Percentiles rank a stretch among this genome's conserved stretches.
These are phyloP conservation scores for Paecilomyces dactylethromorphus DNA, from an alignment of 2,329 filamentous ascomycete genomes.

Conservation along the genomic window DNA sequence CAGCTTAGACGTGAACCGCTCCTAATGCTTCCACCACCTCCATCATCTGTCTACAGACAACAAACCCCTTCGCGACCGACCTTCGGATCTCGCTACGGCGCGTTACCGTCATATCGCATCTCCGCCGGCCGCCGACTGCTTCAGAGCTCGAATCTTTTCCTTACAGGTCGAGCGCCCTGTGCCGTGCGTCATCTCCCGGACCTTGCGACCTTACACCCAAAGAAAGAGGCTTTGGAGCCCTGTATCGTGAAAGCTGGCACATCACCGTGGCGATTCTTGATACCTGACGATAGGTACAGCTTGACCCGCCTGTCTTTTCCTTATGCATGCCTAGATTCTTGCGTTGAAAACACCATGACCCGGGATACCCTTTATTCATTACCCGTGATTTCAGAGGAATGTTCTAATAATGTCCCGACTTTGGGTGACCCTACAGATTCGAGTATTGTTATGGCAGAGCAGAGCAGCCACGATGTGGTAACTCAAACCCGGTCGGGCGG, in stretches of 20 bases:
- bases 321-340: conserved; percentile 9
- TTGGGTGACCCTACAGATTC: conserved; percentile 33
- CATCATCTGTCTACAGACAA: conserved; percentile 23
- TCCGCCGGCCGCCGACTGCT: conserved; percentile 10
- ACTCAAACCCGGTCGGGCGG: conserved; percentile 63
- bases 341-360: conserved; percentile 3
- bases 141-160: conserved; percentile 14
- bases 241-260: conserved; percentile 15
- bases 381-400: conserved; percentile 13
- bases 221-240: conserved; percentile 5
- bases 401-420: conserved; percentile 29
- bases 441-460: conserved; percentile 66
- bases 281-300: conserved; percentile 38
- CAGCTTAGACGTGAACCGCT: conserved; percentile 33
- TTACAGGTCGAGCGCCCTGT: conserved; percentile 18
- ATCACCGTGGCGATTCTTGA: conserved; percentile 36
- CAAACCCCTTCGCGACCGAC: conserved; percentile 16
- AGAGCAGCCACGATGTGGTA: conserved; percentile 65
- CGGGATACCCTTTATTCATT: conserved; percentile 10
- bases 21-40: conserved; percentile 22
- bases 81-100: conserved; percentile 11
- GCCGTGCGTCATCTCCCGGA: conserved; percentile 17
- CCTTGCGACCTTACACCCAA: conserved; percentile 24
- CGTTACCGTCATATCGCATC: conserved; percentile 3
- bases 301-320: conserved; percentile 9